Evolutionary conservation across 495 filamentous ascomycete genomes (phyloP).

Genomic region (Penicillium longicatenatum): DNA sequence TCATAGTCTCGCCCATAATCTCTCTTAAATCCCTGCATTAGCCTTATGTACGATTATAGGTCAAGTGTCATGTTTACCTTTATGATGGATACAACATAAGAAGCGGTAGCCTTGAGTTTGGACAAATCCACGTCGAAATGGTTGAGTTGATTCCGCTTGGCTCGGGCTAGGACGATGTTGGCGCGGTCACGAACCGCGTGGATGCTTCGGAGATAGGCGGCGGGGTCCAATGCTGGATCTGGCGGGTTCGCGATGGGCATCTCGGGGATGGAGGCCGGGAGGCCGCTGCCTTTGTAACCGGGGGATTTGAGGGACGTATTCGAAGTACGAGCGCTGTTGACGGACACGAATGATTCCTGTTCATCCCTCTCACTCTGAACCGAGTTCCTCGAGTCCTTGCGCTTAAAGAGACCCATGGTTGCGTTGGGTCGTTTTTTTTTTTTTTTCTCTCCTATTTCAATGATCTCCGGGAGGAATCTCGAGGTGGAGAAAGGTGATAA

Average conservation of each 20-base stretch:
- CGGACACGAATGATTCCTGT: conserved; percentile 47
- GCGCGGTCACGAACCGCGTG: conserved; percentile 83
- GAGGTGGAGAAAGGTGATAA: conserved; percentile 6
- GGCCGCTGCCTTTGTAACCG: conserved; percentile 42
- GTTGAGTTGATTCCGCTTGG: conserved; percentile 72
- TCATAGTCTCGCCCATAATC: conserved; percentile 87
- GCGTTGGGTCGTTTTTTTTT: not conserved
- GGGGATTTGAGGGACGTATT: conserved; percentile 60
- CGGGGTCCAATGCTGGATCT: conserved; percentile 88
- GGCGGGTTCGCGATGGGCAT: conserved; percentile 81
- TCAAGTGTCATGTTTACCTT: conserved; percentile 60
- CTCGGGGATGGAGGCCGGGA: conserved; percentile 56
- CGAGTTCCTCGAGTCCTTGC: conserved; percentile 57
- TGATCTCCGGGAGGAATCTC: not conserved
- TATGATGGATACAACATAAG: conserved; percentile 94
- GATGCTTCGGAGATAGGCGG: conserved; percentile 88
- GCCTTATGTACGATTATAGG: not conserved
- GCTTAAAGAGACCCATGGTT: conserved; percentile 60
- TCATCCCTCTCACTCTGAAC: conserved; percentile 52
- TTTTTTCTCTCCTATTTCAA: not conserved
- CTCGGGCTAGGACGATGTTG: conserved; percentile 71
- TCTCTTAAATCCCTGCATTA: conserved; percentile 52
- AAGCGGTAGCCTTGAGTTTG: conserved; percentile 85
- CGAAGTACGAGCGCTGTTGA: conserved; percentile 52
- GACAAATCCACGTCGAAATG: conserved; percentile 92